Evolutionary conservation across 1,284 basidiomycete species (phyloP).

Genomic region (Sanguinoderma infundibulare): DNA sequence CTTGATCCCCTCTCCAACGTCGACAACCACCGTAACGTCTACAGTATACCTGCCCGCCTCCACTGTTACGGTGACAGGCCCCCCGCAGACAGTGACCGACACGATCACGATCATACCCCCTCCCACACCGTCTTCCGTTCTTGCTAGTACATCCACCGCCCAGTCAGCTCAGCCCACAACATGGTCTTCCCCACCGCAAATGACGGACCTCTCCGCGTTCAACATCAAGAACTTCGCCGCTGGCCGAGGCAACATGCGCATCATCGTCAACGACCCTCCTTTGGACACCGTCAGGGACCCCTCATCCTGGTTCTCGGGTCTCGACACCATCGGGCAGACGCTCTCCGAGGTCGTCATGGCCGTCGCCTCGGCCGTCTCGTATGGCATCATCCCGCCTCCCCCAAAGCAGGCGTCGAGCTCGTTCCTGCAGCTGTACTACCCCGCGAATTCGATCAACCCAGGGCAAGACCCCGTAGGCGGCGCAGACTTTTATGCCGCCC

Average conservation of each 20-base stretch:
- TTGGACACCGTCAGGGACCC: neutral
- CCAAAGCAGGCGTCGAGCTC: slow-evolving; percentile 29
- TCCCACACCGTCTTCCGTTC: slow-evolving; percentile 20
- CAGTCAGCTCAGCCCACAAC: slow-evolving; percentile 18
- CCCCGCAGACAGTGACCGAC: slow-evolving; percentile 39
- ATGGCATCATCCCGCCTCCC: slow-evolving; percentile 15
- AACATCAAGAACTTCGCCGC: slow-evolving; percentile 60
- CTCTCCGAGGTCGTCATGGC: slow-evolving; percentile 7
- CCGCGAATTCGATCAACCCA: slow-evolving; percentile 67
- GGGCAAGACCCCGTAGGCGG: slow-evolving; percentile 61
- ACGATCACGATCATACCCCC: slow-evolving; percentile 33
- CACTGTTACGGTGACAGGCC: slow-evolving; percentile 39
- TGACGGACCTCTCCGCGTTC: slow-evolving; percentile 65
- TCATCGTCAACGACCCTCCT: slow-evolving; percentile 54
- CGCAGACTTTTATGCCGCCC: slow-evolving; percentile 71
- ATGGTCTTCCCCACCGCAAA: slow-evolving; percentile 58
- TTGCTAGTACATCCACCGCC: neutral
- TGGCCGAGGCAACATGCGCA: slow-evolving; percentile 59
- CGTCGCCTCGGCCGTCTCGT: slow-evolving; percentile 11
- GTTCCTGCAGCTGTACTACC: slow-evolving; percentile 63
- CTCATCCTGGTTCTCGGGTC: neutral
- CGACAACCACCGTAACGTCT: slow-evolving; percentile 12
- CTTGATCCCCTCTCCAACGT: slow-evolving; percentile 4
- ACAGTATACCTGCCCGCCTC: slow-evolving; percentile 35
- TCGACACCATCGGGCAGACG: neutral